Percentiles rank a stretch among this genome's conserved stretches.
phyloP scores from a whole-genome alignment of 208 protist genomes.

The Herpetomonas samuelpessoai region DNA sequence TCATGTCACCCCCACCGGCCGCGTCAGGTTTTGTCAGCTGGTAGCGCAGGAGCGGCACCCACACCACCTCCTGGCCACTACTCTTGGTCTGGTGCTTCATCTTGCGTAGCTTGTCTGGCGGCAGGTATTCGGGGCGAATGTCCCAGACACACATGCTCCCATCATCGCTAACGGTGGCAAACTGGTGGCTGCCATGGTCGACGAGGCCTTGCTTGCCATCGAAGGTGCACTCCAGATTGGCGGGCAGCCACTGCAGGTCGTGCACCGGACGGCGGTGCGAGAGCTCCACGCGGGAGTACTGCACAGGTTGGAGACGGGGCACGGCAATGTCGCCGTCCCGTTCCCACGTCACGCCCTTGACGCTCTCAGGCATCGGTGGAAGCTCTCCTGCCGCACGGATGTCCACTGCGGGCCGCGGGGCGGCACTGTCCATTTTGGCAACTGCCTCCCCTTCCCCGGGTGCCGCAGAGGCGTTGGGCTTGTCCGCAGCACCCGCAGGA shows the following conservation, averaged over 20 bases:
- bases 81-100: constrained; percentile 79
- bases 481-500: constrained; percentile 3
- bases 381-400: constrained; percentile 67
- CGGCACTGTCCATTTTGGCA: not conserved
- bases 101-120: constrained; percentile 88
- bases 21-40: constrained; percentile 67
- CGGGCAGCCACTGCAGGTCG: constrained; percentile 84
- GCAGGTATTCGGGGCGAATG: constrained; percentile 77
- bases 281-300: constrained; percentile 80
- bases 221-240: constrained; percentile 75
- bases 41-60: constrained; percentile 84
- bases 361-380: constrained; percentile 59
- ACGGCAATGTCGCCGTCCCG: constrained; percentile 78
- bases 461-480: not conserved
- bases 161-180: constrained; percentile 86
- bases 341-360: constrained; percentile 67
- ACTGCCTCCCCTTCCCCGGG: constrained; percentile 1
- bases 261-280: constrained; percentile 84
- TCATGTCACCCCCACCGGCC: constrained; percentile 40
- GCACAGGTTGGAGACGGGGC: constrained; percentile 76
- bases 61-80: constrained; percentile 58
- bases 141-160: constrained; percentile 89
- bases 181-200: constrained; percentile 71
- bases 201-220: constrained; percentile 80
- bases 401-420: constrained; percentile 7